Evolutionary conservation across 2,329 filamentous ascomycete genomes (phyloP), one percentile per base, ranked within the genome.

Genomic region (Hymenoscyphus fructigenus): DNA sequence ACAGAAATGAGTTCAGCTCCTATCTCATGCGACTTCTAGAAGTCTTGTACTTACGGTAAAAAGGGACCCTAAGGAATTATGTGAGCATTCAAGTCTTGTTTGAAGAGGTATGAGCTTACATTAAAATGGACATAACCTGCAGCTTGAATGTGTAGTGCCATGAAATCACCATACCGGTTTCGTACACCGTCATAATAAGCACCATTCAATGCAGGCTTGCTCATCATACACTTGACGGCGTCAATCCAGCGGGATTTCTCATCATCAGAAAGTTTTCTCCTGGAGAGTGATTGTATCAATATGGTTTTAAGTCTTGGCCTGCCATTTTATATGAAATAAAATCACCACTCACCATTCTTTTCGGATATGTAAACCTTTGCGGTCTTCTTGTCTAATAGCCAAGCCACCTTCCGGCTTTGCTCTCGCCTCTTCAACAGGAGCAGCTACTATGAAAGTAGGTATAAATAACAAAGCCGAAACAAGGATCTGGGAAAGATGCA

Each of bases 161-260:
- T 76, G 55, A 80, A 85, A 65, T 85, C 83, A 68, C 85, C 83
- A 64, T 79, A 84, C n/a, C 63, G 81, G 66, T 76, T 79, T 64
- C 75, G 76, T 2, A 78, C 80, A 1, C 82, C 83, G 0, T 77
- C 79, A 14, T 76, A 72, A 0, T 71, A 68, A 0, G 73, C 63
- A 0, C 77, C 75, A 0, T 76, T 77, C 23, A 70, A 71, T 3
- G 80, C 68, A 0, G 80, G 78, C 67, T 75, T 73, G 4, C 69
- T 69, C 65, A 78, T 76, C 20, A 84, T 70, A 62, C 82, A 84
- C 50, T 79, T 74, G 59, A 82, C 78, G 2, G 82, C 81, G 6
- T 76, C 71, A 60, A 80, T 81, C 70, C 83, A 84, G 6, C 74
- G 73, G 26, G 75, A 74, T 62, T 76, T 76, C 66, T 80, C 74